Base-by-base conservation (phyloP, 2,329 filamentous ascomycete species). In the Trichoderma polysporum region DNA sequence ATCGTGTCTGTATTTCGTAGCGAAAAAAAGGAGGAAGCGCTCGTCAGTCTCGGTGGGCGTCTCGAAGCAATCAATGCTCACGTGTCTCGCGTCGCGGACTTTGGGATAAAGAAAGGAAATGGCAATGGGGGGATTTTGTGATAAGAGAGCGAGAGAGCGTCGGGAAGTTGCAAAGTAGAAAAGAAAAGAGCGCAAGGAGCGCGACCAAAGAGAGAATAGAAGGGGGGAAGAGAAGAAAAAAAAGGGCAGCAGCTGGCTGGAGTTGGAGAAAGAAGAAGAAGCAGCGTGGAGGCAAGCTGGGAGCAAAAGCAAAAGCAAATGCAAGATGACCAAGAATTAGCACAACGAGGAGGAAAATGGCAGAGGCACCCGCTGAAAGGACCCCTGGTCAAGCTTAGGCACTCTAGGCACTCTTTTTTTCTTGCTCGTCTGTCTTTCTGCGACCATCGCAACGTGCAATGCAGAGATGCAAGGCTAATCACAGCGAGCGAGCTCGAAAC, bases 1-100 rank as follows among this genome's bases (percentile, higher is more conserved):
- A 97, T 91, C 70, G 94, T 96, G 83, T 98, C 94, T 97, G 66
- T 53, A 64, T 50, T 25, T 37, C 31, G 56, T 41, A 54, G 19
- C 62, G n/a, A 45, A 45, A 45, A 35, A 60, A 56, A 56, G 57
- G 31, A 35, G 69, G 29, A 63, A 52, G 63, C 33, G 33, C 60
- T 47, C 17, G 70, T 75, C 62, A 74, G 72, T 72, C 52, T 54
- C 54, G 35, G 59, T 45, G 45, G 58, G 45, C 41, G 57, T 58
- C 33, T 17, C 15, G 17, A 54, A 59, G 54, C 63, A 62, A 37
- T 63, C 65, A 63, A 63, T 62, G 65, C 58, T 63, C 65, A 49
- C 65, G 65, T 63, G 65, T 63, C 53, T 52, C 63, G 63, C 56
- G 63, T 53, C 47, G 63, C 54, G 53, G 61, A 65, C 68, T 69